Base-by-base conservation (phyloP, 2,329 filamentous ascomycete genomes). In the Lachnellula suecica region DNA sequence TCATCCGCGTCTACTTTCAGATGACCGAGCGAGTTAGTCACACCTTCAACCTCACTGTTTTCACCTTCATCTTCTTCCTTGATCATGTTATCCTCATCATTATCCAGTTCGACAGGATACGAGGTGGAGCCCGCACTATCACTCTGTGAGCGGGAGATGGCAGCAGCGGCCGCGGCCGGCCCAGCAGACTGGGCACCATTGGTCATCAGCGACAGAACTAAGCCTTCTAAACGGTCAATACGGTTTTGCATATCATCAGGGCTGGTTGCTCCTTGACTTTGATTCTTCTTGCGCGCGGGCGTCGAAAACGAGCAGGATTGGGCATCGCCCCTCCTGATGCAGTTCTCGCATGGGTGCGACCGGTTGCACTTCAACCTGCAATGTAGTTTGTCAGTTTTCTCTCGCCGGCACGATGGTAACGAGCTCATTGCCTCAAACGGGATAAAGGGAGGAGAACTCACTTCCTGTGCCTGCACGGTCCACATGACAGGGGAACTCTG, bases 181-280 rank as follows among this genome's bases (percentile, higher is more conserved):
- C 82, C 82, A 43, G 79, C 77, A 49, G 81, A 78, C 59, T 81
- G 77, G n/a, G 78, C 80, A 74, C 90, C 90, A 69, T 89, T 92
- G 66, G 93, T 93, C 93, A 97, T 97, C 67, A 97, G 72, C 24
- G 91, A 95, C 59, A 97, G 74, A 56, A 97, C 93, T 69, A 97
- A 76, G 63, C 89, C 88, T 79, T 97, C 93, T 60, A 97, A 79
- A 64, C 93, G 84, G 75, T 97, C 92, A 74, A 97, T 97, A 69
- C 94, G 88, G 68, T 95, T 96, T 75, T 97, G 93, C 93, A 97
- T 97, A 72, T 97, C 93, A 79, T 96, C 92, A 45, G 93, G 91
- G 62, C 72, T 84, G 49, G 79, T 73, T 63, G 79, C 81, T 78
- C 51, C 79, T 78, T 72, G 82, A 73, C 73, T 81, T 70, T 86